Evolutionary conservation across 306 rosid species (phyloP).

Genomic region (Fragaria nilgerrensis): DNA sequence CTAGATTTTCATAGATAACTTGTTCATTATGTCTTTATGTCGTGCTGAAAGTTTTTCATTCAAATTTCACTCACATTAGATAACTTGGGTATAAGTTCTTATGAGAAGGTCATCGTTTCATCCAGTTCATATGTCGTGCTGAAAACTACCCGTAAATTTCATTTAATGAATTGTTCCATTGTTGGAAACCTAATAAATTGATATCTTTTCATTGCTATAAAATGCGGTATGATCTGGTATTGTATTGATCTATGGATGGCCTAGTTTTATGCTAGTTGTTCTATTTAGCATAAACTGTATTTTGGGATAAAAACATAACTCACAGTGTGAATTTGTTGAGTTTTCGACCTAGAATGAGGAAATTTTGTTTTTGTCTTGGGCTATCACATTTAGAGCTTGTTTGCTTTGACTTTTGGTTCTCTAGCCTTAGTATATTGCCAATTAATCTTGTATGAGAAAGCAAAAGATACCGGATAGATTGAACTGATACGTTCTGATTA

Average conservation of each 20-base stretch:
- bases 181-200: background rate
- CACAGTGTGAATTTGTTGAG: too few species aligned
- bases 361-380: too few species aligned
- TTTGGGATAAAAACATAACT: too few species aligned
- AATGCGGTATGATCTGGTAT: background rate
- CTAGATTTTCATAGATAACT: background rate
- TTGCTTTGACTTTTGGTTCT: background rate
- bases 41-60: background rate
- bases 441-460: background rate
- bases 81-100: background rate
- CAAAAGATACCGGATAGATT: background rate
- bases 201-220: background rate
- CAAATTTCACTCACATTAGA: background rate
- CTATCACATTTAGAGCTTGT: background rate
- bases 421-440: background rate
- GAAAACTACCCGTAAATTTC: background rate
- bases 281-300: background rate
- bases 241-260: background rate
- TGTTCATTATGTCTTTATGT: background rate
- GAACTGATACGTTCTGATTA: background rate
- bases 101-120: too few species aligned
- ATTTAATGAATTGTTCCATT: background rate
- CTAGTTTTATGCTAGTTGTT: too few species aligned
- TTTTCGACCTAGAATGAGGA: too few species aligned
- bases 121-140: background rate